These are phyloP conservation scores for Ophiostoma angusticollis DNA, from an alignment of 2,329 filamentous ascomycete genomes.

Conservation along the genomic window DNA sequence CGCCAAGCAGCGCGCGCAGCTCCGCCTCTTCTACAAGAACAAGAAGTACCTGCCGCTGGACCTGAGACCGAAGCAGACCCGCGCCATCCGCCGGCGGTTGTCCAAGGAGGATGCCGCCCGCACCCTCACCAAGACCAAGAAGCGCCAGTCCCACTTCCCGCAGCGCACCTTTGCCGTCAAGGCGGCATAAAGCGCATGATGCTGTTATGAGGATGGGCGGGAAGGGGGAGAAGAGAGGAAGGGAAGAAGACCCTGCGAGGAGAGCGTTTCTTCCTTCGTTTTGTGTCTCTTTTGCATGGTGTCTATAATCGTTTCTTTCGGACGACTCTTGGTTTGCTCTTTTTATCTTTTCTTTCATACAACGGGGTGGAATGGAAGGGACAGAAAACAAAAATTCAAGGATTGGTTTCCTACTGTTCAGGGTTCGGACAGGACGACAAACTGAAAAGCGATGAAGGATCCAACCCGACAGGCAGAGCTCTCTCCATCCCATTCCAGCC, in stretches of 20 bases:
- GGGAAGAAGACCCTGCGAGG: neutral
- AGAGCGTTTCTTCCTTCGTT: no score
- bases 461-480: no score
- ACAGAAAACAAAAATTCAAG: neutral
- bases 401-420: neutral
- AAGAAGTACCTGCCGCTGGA: constrained; percentile 99
- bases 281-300: no score
- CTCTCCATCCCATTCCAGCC: no score
- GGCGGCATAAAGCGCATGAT: constrained; percentile 29
- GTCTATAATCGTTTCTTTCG: no score
- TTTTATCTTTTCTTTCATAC: no score
- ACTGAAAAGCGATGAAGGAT: no score
- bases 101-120: constrained; percentile 79
- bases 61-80: constrained; percentile 96
- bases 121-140: constrained; percentile 89
- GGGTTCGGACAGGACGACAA: no score
- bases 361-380: neutral
- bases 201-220: neutral
- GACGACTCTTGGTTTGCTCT: no score
- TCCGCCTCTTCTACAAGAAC: constrained; percentile 98
- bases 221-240: neutral
- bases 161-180: constrained; percentile 99
- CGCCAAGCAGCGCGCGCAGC: constrained; percentile 95
- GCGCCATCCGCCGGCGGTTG: constrained; percentile 91
- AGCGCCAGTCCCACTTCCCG: constrained; percentile 91